Conservation (phyloP, 345 rosid species). For the Dipteronia dyeriana region DNA sequence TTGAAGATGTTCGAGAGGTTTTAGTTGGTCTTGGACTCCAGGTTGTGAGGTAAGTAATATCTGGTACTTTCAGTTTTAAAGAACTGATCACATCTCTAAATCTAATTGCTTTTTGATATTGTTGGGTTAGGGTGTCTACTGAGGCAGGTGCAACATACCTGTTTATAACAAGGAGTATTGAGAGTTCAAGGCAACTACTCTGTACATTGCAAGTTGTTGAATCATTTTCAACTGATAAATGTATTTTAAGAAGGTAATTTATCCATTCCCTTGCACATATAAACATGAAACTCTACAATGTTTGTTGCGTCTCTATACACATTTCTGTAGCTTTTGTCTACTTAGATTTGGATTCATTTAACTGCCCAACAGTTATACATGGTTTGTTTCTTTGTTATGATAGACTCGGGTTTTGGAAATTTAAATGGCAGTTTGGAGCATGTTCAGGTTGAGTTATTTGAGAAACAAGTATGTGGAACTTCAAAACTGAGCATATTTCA, state of each 20-base stretch:
- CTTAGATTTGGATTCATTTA: constrained; percentile 2
- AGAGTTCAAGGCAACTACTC: constrained; percentile 67
- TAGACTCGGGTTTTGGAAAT: constrained; percentile 49
- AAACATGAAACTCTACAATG: constrained; percentile 14
- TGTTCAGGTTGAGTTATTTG: constrained; percentile 76
- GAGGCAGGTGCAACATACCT: constrained; percentile 56
- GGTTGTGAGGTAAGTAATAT: constrained; percentile 70
- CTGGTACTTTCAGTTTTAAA: constrained; percentile 18
- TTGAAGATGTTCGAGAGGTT: constrained; percentile 73
- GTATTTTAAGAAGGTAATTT: constrained; percentile 64
- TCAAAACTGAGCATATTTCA: constrained; percentile 63
- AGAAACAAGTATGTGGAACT: constrained; percentile 76
- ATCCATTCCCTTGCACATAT: constrained; percentile 21
- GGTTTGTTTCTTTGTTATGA: constrained; percentile 32
- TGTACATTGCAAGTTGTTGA: constrained; percentile 48
- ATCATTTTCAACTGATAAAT: constrained; percentile 35
- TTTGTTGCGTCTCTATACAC: background rate
- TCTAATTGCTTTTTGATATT: constrained; percentile 1
- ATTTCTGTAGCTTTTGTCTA: background rate
- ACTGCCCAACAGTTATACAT: constrained; percentile 2
- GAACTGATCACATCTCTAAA: constrained; percentile 25
- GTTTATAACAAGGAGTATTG: constrained; percentile 66
- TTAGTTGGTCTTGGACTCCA: constrained; percentile 83
- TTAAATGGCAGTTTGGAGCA: constrained; percentile 91
- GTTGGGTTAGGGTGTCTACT: constrained; percentile 51